Percentiles rank a stretch among this genome's conserved stretches.
Conservation (phyloP, 805 yeast species). For the Osmozyma mogii region DNA sequence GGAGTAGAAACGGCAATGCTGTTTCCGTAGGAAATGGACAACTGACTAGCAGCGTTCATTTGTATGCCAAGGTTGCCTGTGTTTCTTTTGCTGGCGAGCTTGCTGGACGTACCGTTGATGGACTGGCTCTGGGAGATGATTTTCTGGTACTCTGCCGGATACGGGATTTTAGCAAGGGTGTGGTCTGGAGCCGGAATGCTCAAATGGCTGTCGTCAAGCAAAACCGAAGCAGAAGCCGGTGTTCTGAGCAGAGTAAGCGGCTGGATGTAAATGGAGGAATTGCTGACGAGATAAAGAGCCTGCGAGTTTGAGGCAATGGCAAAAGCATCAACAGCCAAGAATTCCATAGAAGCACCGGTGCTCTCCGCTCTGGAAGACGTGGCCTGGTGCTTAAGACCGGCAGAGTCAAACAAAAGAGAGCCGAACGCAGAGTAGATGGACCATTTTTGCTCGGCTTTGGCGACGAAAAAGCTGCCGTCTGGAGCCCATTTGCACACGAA, state of each 20-base stretch:
- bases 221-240: slow-evolving; percentile 3
- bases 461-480: slow-evolving; percentile 25
- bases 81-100: slow-evolving; percentile 10
- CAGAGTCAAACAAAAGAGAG: slow-evolving; percentile 20
- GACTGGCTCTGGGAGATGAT: slow-evolving; percentile 16
- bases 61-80: slow-evolving; percentile 15
- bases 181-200: slow-evolving; percentile 9
- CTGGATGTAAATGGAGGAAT: slow-evolving; percentile 13
- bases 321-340: slow-evolving; percentile 18
- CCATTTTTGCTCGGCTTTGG: slow-evolving; percentile 19
- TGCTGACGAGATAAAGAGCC: slow-evolving; percentile 10
- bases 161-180: slow-evolving; percentile 20
- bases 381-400: slow-evolving; percentile 18
- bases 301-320: slow-evolving; percentile 21
- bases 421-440: slow-evolving; percentile 29
- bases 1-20: slow-evolving; percentile 12
- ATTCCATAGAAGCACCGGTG: slow-evolving; percentile 9
- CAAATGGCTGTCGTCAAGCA: slow-evolving; percentile 20
- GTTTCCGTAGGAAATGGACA: slow-evolving; percentile 9
- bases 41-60: slow-evolving; percentile 7
- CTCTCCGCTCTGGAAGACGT: not conserved
- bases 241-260: slow-evolving; percentile 15
- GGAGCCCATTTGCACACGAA: slow-evolving; percentile 23
- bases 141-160: slow-evolving; percentile 22
- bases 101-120: slow-evolving; percentile 12